Evolutionary conservation across 108 stramenopile genomes (phyloP).

Genomic region (Skeletonema tropicum): DNA sequence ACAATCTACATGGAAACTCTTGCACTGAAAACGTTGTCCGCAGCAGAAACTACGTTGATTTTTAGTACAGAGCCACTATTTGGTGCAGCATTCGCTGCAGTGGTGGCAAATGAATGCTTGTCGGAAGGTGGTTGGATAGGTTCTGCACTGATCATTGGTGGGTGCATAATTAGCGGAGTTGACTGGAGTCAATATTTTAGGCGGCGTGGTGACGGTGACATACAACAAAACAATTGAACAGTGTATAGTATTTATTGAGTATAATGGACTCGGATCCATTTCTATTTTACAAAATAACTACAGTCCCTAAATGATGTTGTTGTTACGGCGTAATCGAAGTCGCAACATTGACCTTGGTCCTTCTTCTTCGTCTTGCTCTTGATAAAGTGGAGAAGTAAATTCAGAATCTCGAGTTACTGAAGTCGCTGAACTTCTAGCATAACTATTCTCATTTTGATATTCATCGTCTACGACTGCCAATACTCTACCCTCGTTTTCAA

Average conservation of each 20-base stretch:
- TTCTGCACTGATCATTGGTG: conserved; percentile 61
- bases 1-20: conserved; percentile 90
- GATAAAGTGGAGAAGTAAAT: conserved; percentile 44
- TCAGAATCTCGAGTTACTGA: conserved; percentile 31
- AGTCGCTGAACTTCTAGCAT: conserved; percentile 39
- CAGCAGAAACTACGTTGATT: conserved; percentile 91
- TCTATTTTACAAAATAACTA: neutral
- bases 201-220: neutral
- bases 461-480: conserved; percentile 38
- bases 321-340: conserved; percentile 6
- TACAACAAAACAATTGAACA: neutral
- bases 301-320: neutral
- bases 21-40: conserved; percentile 84
- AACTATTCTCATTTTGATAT: conserved; percentile 16
- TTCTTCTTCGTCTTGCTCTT: conserved; percentile 30
- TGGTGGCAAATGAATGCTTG: conserved; percentile 81
- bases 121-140: conserved; percentile 66
- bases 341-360: neutral
- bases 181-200: conserved; percentile 25
- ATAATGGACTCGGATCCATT: neutral
- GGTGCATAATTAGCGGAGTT: conserved; percentile 68
- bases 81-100: conserved; percentile 83
- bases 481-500: conserved; percentile 18
- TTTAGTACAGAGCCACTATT: conserved; percentile 91
- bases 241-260: neutral